Conservation (phyloP, 768 basidiomycete species). For the Cantharellus anzutake region DNA sequence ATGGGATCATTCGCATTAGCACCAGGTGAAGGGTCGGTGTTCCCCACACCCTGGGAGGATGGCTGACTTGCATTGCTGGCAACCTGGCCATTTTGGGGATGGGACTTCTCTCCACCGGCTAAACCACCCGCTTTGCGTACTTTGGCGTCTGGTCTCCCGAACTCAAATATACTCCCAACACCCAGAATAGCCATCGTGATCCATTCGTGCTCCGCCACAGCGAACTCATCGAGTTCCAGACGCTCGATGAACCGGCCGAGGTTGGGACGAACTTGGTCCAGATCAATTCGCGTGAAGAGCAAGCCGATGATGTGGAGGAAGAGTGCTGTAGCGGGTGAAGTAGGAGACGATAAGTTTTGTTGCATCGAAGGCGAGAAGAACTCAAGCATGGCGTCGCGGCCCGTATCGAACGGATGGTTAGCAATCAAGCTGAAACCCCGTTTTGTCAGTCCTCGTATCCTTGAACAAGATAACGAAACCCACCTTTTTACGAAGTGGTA, state of each 20-base stretch:
- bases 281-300: constrained; percentile 88
- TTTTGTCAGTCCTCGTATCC: too few relatives aligned
- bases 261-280: constrained; percentile 75
- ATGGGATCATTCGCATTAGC: neutral
- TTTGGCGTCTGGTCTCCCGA: constrained; percentile 55
- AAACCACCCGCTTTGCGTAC: constrained; percentile 43
- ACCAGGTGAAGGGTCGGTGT: neutral
- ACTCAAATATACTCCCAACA: constrained; percentile 67
- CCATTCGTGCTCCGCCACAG: constrained; percentile 75
- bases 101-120: neutral
- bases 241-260: constrained; percentile 77
- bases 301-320: constrained; percentile 91
- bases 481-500: constrained; percentile 96
- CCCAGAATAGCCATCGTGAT: constrained; percentile 90
- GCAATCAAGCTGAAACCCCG: constrained; percentile 55
- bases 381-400: constrained; percentile 75
- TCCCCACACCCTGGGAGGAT: constrained; percentile 26
- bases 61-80: constrained; percentile 4
- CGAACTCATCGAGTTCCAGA: constrained; percentile 45
- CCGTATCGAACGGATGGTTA: constrained; percentile 67
- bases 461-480: constrained; percentile 9
- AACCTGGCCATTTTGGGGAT: constrained; percentile 1
- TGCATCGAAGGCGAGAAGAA: constrained; percentile 58
- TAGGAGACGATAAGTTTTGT: constrained; percentile 1
- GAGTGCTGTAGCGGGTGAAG: constrained; percentile 35